A percentile compares a stretch with the other conserved stretches of the same genome.
Conservation (phyloP, 2,329 filamentous ascomycete genomes). For the Colletotrichum sidae region DNA sequence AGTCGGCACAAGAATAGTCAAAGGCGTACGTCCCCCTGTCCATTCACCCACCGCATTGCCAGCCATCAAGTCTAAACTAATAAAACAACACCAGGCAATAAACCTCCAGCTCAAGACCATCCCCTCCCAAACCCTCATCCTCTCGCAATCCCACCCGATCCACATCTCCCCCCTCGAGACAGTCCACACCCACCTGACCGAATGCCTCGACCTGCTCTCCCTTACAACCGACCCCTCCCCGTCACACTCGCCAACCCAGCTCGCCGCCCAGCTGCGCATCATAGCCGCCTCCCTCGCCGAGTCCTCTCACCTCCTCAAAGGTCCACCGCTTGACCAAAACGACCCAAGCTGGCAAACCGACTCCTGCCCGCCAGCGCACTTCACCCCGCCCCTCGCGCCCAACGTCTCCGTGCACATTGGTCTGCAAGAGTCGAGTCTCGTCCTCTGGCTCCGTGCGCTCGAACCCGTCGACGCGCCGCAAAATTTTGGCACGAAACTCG, state of each 20-base stretch:
- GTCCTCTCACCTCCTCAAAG: slow-evolving; percentile 65
- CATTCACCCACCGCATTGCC: not conserved
- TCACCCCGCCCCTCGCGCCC: slow-evolving; percentile 59
- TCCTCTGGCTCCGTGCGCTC: slow-evolving; percentile 77
- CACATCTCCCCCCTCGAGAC: slow-evolving; percentile 77
- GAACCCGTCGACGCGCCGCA: slow-evolving; percentile 73
- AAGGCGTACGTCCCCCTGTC: slow-evolving; percentile 73
- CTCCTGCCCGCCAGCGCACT: slow-evolving; percentile 58
- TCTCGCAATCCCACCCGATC: slow-evolving; percentile 62
- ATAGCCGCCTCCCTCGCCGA: slow-evolving; percentile 66
- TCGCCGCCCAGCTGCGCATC: slow-evolving; percentile 66
- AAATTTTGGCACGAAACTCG: slow-evolving; percentile 74
- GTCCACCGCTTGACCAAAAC: slow-evolving; percentile 56
- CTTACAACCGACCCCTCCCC: slow-evolving; percentile 64
- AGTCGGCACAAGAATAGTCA: slow-evolving; percentile 89
- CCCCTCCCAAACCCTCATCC: slow-evolving; percentile 60
- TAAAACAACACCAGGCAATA: slow-evolving; percentile 67
- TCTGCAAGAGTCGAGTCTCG: slow-evolving; percentile 76
- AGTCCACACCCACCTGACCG: slow-evolving; percentile 82
- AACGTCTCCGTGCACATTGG: slow-evolving; percentile 80
- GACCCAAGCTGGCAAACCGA: slow-evolving; percentile 58
- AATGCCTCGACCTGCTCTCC: slow-evolving; percentile 85
- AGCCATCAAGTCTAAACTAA: not conserved
- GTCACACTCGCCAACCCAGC: slow-evolving; percentile 67
- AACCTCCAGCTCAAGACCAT: slow-evolving; percentile 81